Base-by-base conservation (phyloP, 2,329 filamentous ascomycete genomes). In the Colletotrichum kahawae region DNA sequence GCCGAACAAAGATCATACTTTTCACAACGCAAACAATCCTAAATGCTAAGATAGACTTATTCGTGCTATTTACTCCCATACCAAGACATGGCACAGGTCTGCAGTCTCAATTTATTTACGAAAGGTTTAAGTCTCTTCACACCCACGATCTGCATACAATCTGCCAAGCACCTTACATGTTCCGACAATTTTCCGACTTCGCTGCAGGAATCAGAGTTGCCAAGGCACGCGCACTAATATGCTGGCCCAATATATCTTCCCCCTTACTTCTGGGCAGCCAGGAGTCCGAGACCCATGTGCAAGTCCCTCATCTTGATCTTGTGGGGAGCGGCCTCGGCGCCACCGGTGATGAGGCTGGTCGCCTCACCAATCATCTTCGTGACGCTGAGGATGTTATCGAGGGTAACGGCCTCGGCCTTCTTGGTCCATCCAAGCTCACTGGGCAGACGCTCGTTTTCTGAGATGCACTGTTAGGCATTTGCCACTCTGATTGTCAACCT, bases 361-460 rank as follows among this genome's bases (percentile, higher is more conserved):
- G 67, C 63, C 36, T 74, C 54, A 1, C 33, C 62, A 4, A 77
- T 74, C 51, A 77, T 71, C 18, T 74, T 34, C 8, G 66, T 57
- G 18, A 77, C 66, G 5, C 36, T 54, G 0, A 74, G 54, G 13
- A 76, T 74, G 10, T 73, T 36, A 4, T 77, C 54, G 16, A 65
- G 66, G 4, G 43, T 59, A 7, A 74, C 51, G 4, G 60, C 21
- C 10, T 54, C 34, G 1, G 34, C 16, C 38, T 69, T 70, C 54
- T 73, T 76, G 7, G 51, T 54, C 73, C 73, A 76, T 2, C 70
- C 76, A 21, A 76, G 64, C 33, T 77, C 74, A 1, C 63, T 31
- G n/a, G 70, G 74, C 60, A 76, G 57, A 9, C 62, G 54, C 29
- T 77, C 75, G 62, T 77, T 76, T 24, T 70, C 73, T 77, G 33